Evolutionary conservation across 768 basidiomycete genomes (phyloP).

Genomic region (Kwoniella shandongensis): DNA sequence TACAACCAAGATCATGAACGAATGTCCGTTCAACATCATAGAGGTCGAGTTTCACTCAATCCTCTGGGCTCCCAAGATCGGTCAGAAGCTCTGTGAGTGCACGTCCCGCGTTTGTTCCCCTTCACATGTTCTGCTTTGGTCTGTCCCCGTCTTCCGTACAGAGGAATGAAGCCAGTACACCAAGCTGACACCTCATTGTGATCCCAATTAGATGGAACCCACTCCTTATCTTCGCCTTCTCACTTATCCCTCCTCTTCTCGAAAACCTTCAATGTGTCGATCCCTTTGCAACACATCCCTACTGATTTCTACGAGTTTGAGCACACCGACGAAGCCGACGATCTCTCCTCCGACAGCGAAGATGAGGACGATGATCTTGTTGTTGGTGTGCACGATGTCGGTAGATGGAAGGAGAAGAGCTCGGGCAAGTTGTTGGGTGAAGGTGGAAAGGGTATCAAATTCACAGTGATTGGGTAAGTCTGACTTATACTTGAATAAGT

Average conservation of each 20-base stretch:
- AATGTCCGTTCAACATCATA: slow-evolving; percentile 81
- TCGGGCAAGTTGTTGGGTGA: slow-evolving; percentile 73
- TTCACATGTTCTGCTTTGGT: slow-evolving; percentile 14
- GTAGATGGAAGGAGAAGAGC: slow-evolving; percentile 74
- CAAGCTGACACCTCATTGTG: not conserved
- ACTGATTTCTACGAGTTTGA: slow-evolving; percentile 78
- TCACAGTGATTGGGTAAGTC: slow-evolving; percentile 83
- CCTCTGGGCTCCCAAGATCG: slow-evolving; percentile 82
- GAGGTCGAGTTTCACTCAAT: slow-evolving; percentile 76
- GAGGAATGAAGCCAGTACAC: no score
- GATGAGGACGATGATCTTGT: slow-evolving; percentile 35
- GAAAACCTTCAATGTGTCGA: slow-evolving; percentile 90
- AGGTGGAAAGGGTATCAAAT: slow-evolving; percentile 66
- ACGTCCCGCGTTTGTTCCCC: no score
- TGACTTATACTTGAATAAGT: not conserved
- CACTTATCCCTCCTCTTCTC: slow-evolving; percentile 87
- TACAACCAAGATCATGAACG: slow-evolving; percentile 69
- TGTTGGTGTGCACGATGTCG: slow-evolving; percentile 59
- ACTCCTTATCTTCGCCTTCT: slow-evolving; percentile 86
- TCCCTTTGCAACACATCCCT: slow-evolving; percentile 88
- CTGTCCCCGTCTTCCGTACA: not conserved
- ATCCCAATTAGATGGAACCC: slow-evolving; percentile 79
- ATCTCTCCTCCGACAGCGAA: slow-evolving; percentile 31
- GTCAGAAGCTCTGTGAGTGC: slow-evolving; percentile 72
- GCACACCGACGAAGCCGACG: slow-evolving; percentile 59